Conservation (phyloP, 345 rosid species). For the Murraya koenigii region DNA sequence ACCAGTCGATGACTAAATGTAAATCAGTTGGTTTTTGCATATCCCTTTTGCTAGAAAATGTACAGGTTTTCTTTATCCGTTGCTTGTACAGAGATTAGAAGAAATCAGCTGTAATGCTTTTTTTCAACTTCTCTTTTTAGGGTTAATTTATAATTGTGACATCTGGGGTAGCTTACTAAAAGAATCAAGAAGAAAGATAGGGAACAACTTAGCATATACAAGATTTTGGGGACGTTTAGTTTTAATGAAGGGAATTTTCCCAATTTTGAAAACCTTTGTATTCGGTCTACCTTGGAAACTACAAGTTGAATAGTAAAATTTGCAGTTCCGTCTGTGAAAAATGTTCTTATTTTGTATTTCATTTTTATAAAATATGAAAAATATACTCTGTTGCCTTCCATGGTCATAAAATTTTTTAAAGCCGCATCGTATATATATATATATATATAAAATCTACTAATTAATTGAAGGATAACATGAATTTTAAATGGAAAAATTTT, state of each 20-base stretch:
- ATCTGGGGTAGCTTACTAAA: not conserved
- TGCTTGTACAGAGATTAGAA: constrained; percentile 22
- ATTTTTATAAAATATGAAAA: not conserved
- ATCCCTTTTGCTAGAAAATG: constrained; percentile 12
- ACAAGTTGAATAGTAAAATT: not conserved
- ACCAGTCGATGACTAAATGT: constrained; percentile 16
- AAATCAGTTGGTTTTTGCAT: constrained; percentile 24
- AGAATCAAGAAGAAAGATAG: not conserved
- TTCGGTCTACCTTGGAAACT: not conserved
- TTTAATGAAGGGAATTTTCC: not conserved
- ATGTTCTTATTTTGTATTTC: not conserved
- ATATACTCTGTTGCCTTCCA: too few species aligned
- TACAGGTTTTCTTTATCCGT: constrained; percentile 3
- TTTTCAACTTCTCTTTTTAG: not conserved
- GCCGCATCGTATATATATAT: too few species aligned
- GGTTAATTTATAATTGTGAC: not conserved
- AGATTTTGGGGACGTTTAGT: not conserved
- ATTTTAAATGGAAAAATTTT: too few species aligned
- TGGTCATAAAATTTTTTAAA: too few species aligned
- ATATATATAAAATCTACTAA: too few species aligned
- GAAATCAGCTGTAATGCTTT: not conserved
- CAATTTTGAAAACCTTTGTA: constrained; percentile 4
- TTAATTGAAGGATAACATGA: too few species aligned
- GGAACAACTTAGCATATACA: not conserved
- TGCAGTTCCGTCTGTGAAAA: not conserved